Base-by-base conservation (phyloP, 2,329 filamentous ascomycete species). In the Ramichloridium luteum region DNA sequence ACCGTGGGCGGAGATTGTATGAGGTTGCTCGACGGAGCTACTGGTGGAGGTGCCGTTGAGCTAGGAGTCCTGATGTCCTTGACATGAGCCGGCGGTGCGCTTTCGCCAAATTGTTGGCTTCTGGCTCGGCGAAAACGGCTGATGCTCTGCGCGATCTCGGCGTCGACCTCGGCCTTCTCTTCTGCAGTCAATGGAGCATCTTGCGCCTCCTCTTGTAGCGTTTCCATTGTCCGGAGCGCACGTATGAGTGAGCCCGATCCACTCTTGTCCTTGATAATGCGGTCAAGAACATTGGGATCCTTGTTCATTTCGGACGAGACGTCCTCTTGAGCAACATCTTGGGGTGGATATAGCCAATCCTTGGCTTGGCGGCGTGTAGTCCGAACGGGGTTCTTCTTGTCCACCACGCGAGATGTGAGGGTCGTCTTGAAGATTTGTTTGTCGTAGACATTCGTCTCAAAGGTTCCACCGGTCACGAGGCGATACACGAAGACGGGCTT, bases 401-500 rank as follows among this genome's bases (percentile, higher is more conserved):
- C 86, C 3, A 94, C 77, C 2, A 93, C 80, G 10, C 82, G 73
- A 23, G 71, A 73, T 3, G 82, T 73, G 27, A 94, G 64, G 50
- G 90, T 81, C 17, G 68, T 76, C 55, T 94, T 94, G 68, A 85
- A 93, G 2, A 92, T 62, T 2, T 77, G 68, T 38, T 72, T 74
- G 53, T 82, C 79, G 44, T 85, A 74, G 28, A 92, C 60, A 6
- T 68, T 67, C 25, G 78, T 72, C 52, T 94, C 85, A 44, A 79
- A 85, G 0, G 84, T 90, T 2, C 84, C 85, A 2, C 75, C 81
- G 8, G 74, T 64, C 15, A 85, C 62, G 39, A 94, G 74, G 12
- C 80, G 78, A 56, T 94, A 94, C 2, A 94, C 84, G 49, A 72
- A 86, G 1, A 93, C 85, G 1, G 70, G 66, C 46, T 86, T 90